Conservation (phyloP, 179 eudicot species). For the Beta macrorhiza region DNA sequence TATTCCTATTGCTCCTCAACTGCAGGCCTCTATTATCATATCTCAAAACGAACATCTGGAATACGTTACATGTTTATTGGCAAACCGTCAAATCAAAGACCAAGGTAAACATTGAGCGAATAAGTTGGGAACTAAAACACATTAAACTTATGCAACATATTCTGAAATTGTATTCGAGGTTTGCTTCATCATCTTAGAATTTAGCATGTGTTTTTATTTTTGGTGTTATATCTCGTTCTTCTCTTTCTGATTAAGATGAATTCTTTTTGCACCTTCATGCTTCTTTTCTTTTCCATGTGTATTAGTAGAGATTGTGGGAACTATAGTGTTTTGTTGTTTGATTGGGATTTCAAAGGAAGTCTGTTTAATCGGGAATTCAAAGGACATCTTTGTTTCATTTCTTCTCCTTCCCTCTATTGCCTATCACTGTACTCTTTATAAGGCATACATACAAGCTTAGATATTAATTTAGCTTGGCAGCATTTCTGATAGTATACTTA, state of each 20-base stretch:
- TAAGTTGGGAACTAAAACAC: neutral
- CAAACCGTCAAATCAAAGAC: constrained; percentile 86
- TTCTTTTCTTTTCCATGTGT: neutral
- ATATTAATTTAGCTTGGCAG: neutral
- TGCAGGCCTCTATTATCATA: constrained; percentile 86
- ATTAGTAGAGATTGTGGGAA: neutral
- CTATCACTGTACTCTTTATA: neutral
- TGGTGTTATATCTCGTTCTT: constrained; percentile 13
- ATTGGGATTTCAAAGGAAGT: no score
- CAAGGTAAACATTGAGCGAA: constrained; percentile 47
- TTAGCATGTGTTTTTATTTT: constrained; percentile 4
- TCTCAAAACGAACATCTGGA: constrained; percentile 93
- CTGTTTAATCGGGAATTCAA: no score
- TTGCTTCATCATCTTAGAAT: neutral
- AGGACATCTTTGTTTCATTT: neutral
- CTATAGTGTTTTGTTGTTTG: neutral
- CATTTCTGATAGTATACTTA: neutral
- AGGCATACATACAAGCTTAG: neutral
- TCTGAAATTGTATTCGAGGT: neutral
- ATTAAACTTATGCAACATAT: neutral
- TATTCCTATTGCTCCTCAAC: constrained; percentile 11
- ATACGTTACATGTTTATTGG: constrained; percentile 94
- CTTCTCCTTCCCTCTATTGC: neutral
- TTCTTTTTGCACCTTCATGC: neutral
- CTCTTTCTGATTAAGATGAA: neutral